Evolutionary conservation across 2,329 filamentous ascomycete species (phyloP).

Genomic region (Sporothrix brunneoviolacea): DNA sequence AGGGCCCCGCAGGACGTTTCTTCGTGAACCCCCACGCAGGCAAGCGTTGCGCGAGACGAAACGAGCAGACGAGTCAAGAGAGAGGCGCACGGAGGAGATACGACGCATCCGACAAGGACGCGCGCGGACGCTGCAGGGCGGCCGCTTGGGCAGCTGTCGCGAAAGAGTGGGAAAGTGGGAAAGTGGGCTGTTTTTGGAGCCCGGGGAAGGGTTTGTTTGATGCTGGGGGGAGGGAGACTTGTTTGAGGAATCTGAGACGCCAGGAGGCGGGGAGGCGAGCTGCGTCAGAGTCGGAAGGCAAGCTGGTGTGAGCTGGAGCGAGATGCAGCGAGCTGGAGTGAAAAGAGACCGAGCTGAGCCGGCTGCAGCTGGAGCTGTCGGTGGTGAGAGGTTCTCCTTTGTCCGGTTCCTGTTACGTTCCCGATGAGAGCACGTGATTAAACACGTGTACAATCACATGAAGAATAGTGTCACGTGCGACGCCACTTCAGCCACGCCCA

Average conservation of each 20-base stretch:
- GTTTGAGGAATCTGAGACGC: not conserved
- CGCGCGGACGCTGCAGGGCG: too few species aligned
- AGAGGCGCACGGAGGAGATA: too few species aligned
- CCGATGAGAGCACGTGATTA: too few species aligned
- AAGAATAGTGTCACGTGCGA: not conserved
- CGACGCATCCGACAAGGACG: too few species aligned
- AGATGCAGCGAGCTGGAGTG: too few species aligned
- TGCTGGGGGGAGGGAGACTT: not conserved
- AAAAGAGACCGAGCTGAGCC: too few species aligned
- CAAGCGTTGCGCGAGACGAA: not conserved
- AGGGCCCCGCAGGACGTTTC: not conserved
- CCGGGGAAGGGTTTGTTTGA: too few species aligned
- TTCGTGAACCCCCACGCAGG: not conserved
- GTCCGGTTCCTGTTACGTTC: too few species aligned
- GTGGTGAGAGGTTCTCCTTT: not conserved
- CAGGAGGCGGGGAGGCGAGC: not conserved
- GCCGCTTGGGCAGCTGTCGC: not conserved
- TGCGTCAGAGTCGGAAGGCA: not conserved
- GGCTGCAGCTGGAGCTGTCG: not conserved
- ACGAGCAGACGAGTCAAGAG: too few species aligned
- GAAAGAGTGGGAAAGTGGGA: conserved; percentile 3
- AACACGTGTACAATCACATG: not conserved
- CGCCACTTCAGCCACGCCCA: not conserved
- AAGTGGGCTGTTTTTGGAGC: conserved; percentile 11
- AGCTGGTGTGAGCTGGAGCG: too few species aligned